Base-by-base conservation (phyloP, 441 rosid species). In the Corymbia citriodora region DNA sequence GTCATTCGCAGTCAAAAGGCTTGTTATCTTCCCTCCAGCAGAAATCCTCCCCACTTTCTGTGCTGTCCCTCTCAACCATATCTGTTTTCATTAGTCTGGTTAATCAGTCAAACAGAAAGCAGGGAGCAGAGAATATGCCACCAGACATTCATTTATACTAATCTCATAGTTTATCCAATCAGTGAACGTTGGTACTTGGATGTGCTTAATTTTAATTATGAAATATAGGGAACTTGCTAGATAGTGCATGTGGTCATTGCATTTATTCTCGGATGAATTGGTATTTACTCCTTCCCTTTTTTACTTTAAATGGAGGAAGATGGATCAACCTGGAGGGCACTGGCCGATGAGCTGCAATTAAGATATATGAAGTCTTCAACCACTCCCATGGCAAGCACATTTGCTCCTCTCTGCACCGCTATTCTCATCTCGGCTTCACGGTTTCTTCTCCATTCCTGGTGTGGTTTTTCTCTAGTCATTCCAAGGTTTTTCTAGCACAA, bases 321-420 rank as follows among this genome's bases (percentile, higher is more conserved):
- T 70, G 19, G 40, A 18, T 33, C 54, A 93, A 98, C 99, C 97
- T 97, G 99, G 91, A 98, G 95, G 89, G 93, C 94, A 93, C 93
- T 96, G 88, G 98, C 61, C 40, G 97, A 96, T 87, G 96, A 96
- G 93, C 96, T 95, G 94, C 94, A 92, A 70, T 95, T 96, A 17
- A 98, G 91, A 96, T 98, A 98, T 57, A 97, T 90, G 93, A 98
- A 98, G 93, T 98, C 99, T 94, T 97, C 99, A 53, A 96, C 99
- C 5, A 96, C 95, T 92, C 92, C 95, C 96, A 96, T 95, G 45
- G 96, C 95, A 87, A 92, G 59, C 90, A 98, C 91, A 55, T 87
- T 93, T 25, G 95, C 89, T 82, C 96, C 95, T 91, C 94, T 96
- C 48, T 93, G 96, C 29, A 94, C 92, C 13, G 90, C 81, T 91